phyloP scores from a whole-genome alignment of 345 rosid genomes.

The Turritis glabra region DNA sequence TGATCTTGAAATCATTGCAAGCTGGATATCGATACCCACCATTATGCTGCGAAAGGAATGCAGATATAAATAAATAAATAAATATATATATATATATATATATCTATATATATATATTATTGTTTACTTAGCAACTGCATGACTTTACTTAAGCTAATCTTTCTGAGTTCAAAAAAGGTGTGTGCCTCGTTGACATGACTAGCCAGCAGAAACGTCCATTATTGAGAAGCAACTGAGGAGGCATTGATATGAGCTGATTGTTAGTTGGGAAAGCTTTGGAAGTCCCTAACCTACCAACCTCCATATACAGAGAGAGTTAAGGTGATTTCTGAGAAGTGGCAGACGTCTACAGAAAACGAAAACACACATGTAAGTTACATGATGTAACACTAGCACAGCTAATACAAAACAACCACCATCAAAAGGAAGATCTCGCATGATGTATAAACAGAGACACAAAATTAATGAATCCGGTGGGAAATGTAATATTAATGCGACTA shows the following conservation, averaged over 20 bases:
- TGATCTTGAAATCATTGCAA: not conserved
- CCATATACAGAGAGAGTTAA: constrained; percentile 26
- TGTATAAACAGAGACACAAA: not conserved
- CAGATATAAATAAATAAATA: too few relatives aligned
- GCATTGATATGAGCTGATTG: constrained; percentile 66
- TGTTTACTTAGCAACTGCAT: constrained; percentile 22
- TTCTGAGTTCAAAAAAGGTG: constrained; percentile 36
- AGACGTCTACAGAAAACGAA: constrained; percentile 1
- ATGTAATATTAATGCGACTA: not conserved
- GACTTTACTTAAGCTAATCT: constrained; percentile 42
- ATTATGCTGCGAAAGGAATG: not conserved
- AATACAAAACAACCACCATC: constrained; percentile 8
- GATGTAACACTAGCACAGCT: not conserved
- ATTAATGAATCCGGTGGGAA: not conserved
- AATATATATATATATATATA: too few relatives aligned
- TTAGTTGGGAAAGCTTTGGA: constrained; percentile 68
- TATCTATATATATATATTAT: too few relatives aligned
- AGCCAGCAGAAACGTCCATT: constrained; percentile 63
- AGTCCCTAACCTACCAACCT: constrained; percentile 59
- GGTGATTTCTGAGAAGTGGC: constrained; percentile 30
- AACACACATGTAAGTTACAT: too few relatives aligned
- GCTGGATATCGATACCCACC: not conserved
- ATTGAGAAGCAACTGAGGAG: constrained; percentile 76
- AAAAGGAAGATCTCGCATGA: not conserved
- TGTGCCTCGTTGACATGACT: constrained; percentile 55